Conservation (phyloP, 805 yeast species). For the Priceomyces castillae region DNA sequence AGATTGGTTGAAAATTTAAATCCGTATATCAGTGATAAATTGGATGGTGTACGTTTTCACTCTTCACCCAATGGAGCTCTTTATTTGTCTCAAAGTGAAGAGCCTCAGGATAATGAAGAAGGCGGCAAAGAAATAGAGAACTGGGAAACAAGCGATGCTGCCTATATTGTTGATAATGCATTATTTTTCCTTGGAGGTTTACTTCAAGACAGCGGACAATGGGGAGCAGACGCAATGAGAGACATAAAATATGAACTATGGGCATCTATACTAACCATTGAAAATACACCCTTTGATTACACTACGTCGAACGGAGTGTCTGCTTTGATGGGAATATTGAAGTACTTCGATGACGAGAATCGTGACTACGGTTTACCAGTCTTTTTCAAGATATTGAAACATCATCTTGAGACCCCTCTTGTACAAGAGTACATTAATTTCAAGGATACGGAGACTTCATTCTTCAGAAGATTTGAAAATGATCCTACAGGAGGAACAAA, state of each 20-base stretch:
- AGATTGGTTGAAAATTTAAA: constrained; percentile 48
- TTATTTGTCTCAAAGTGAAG: constrained; percentile 42
- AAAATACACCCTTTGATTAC: constrained; percentile 62
- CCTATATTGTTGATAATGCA: constrained; percentile 49
- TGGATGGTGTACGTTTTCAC: constrained; percentile 45
- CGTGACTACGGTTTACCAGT: constrained; percentile 45
- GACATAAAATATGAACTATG: constrained; percentile 42
- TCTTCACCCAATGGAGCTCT: constrained; percentile 39
- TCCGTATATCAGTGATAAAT: constrained; percentile 23
- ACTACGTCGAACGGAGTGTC: constrained; percentile 52
- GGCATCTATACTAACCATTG: constrained; percentile 46
- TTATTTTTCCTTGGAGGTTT: constrained; percentile 51
- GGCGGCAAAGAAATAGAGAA: constrained; percentile 37
- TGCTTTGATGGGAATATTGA: constrained; percentile 53
- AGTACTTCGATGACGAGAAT: constrained; percentile 54
- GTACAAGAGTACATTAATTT: constrained; percentile 30
- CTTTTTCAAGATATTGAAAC: constrained; percentile 32
- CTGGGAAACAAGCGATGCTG: constrained; percentile 53
- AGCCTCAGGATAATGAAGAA: constrained; percentile 40
- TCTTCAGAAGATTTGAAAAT: constrained; percentile 32
- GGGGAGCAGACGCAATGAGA: constrained; percentile 41
- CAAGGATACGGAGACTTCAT: constrained; percentile 29
- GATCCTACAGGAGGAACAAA: constrained; percentile 26
- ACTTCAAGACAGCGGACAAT: constrained; percentile 49
- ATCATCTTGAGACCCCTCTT: constrained; percentile 26